A percentile compares a stretch with the other conserved stretches of the same genome.
phyloP scores from a whole-genome alignment of 1,284 basidiomycete species.

The Ceratobasidium sp. region DNA sequence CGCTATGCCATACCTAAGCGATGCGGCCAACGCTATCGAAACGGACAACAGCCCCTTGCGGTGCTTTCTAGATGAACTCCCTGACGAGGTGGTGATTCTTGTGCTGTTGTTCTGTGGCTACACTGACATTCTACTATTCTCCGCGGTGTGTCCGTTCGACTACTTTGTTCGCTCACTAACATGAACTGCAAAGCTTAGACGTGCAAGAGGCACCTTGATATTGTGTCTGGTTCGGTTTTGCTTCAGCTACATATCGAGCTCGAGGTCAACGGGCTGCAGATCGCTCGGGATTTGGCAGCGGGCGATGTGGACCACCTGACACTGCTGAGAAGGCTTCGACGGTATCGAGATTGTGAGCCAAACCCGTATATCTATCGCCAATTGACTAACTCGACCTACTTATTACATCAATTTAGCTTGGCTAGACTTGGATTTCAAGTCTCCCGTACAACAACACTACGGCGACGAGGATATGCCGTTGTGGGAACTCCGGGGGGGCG shows the following conservation, averaged over 20 bases:
- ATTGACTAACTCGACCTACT: background rate
- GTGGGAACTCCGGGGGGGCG: background rate
- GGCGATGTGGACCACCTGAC: background rate
- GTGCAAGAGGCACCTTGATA: background rate
- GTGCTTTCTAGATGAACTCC: background rate
- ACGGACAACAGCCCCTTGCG: background rate
- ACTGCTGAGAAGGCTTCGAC: background rate
- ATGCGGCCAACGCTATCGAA: background rate
- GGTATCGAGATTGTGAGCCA: constrained; percentile 6
- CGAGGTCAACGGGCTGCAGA: constrained; percentile 16
- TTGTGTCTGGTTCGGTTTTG: background rate
- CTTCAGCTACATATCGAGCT: constrained; percentile 30
- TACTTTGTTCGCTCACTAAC: background rate
- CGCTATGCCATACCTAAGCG: no score
- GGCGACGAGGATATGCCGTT: background rate
- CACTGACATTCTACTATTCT: background rate
- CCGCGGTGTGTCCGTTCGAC: background rate
- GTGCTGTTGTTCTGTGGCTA: background rate
- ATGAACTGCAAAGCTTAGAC: background rate
- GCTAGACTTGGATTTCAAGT: constrained; percentile 1
- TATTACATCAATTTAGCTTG: background rate
- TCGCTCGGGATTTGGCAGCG: background rate
- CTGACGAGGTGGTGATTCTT: constrained; percentile 12
- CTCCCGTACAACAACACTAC: background rate
- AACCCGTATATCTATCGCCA: background rate